These are phyloP conservation scores for Tulasnella sp. DNA, from an alignment of 768 basidiomycete species.

Conservation along the genomic window DNA sequence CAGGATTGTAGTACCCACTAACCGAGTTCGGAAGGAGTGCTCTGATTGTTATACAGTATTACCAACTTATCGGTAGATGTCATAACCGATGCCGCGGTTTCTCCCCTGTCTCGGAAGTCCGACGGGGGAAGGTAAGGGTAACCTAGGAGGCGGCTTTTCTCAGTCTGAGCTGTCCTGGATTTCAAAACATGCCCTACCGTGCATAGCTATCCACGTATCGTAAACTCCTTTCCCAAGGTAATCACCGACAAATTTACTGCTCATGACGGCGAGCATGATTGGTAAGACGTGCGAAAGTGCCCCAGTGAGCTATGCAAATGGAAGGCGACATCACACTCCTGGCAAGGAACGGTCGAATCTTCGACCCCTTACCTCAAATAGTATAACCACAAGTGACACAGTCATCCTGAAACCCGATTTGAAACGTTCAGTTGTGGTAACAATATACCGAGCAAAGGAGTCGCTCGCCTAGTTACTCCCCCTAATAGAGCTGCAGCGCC, in stretches of 20 bases:
- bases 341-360: neutral
- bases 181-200: constrained; percentile 7
- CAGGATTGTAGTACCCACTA: constrained; percentile 17
- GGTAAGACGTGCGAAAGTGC: constrained; percentile 76
- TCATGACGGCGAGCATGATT: constrained; percentile 77
- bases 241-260: constrained; percentile 72
- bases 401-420: neutral
- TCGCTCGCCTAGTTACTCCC: constrained; percentile 50
- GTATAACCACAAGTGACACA: constrained; percentile 73
- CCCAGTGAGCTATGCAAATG: constrained; percentile 56
- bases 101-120: constrained; percentile 61
- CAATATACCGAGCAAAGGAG: constrained; percentile 49
- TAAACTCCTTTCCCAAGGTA: constrained; percentile 41
- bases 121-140: constrained; percentile 68
- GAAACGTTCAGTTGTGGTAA: neutral
- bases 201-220: constrained; percentile 24
- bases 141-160: constrained; percentile 52
- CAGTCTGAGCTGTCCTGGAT: neutral
- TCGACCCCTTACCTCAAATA: constrained; percentile 54
- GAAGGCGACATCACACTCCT: neutral
- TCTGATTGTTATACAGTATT: constrained; percentile 45
- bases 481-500: constrained; percentile 73
- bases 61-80: constrained; percentile 49
- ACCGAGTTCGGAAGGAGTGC: constrained; percentile 51
- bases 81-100: constrained; percentile 60